Conservation (phyloP, 2,329 filamentous ascomycete species). For the Xylariaceae sp. region DNA sequence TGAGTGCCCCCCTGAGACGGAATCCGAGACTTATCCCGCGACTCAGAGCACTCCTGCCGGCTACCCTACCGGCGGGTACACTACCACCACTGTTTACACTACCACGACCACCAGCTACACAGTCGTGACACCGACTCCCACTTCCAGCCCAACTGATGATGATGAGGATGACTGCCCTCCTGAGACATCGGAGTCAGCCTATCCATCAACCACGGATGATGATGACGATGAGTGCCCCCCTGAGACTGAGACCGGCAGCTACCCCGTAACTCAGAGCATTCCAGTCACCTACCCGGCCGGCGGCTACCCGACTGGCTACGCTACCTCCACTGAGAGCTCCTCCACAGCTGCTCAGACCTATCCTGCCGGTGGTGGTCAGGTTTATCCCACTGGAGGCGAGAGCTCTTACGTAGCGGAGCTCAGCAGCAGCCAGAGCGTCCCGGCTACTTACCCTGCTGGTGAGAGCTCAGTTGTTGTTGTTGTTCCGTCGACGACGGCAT, state of each 20-base stretch:
- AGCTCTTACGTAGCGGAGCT: neutral
- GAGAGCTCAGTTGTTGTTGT: neutral
- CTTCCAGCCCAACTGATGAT: neutral
- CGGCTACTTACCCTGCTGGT: neutral
- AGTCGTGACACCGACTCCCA: neutral
- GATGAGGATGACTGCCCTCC: slow-evolving; percentile 2
- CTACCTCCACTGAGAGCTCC: neutral
- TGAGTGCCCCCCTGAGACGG: slow-evolving; percentile 4
- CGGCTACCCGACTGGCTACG: neutral
- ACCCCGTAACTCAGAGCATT: neutral
- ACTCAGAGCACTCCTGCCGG: neutral
- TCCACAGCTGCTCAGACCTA: neutral
- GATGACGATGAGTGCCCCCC: neutral
- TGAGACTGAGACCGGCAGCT: no score
- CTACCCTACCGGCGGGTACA: neutral
- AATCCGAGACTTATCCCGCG: neutral
- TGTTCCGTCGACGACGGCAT: neutral
- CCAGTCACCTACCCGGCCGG: neutral
- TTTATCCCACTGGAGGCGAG: neutral
- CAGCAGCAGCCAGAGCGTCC: neutral
- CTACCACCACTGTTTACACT: neutral
- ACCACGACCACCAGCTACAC: neutral
- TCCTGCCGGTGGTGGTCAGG: neutral
- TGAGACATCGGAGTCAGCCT: neutral
- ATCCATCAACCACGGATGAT: neutral